phyloP scores from a whole-genome alignment of 1,139 yeast genomes.

The Magnusiomyces suaveolens region DNA sequence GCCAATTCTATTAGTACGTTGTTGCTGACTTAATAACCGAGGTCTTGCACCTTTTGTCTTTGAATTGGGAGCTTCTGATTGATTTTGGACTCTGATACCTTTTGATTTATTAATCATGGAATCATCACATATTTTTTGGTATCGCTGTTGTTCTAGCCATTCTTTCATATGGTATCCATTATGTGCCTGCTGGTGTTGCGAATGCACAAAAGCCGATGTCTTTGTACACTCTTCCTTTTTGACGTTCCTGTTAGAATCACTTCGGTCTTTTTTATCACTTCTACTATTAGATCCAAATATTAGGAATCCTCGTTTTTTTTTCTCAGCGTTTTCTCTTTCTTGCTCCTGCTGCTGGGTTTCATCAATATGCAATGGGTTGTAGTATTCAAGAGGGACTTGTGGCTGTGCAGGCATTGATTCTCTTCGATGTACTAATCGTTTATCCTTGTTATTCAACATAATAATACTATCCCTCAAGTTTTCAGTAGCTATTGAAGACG shows the following conservation, averaged over 20 bases:
- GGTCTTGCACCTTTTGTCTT: neutral
- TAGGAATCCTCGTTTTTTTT: neutral
- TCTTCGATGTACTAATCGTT: neutral
- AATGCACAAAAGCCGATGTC: neutral
- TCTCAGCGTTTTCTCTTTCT: neutral
- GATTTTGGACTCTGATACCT: neutral
- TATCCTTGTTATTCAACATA: neutral
- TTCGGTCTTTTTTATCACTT: too few species aligned
- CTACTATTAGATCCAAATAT: neutral
- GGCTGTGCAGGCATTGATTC: neutral
- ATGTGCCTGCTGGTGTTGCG: neutral
- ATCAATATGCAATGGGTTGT: too few species aligned
- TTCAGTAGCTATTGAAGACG: too few species aligned
- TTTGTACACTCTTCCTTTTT: neutral
- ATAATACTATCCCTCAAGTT: neutral
- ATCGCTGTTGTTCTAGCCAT: neutral
- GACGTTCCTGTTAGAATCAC: neutral
- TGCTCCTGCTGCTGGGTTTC: neutral
- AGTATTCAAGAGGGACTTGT: too few species aligned
- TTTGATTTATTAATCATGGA: neutral
- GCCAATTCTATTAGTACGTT: neutral
- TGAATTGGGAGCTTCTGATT: neutral
- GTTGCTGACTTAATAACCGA: neutral
- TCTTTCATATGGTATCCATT: neutral
- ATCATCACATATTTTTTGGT: neutral